Base-by-base conservation (phyloP, 495 filamentous ascomycete species). In the Tricharina praecox region DNA sequence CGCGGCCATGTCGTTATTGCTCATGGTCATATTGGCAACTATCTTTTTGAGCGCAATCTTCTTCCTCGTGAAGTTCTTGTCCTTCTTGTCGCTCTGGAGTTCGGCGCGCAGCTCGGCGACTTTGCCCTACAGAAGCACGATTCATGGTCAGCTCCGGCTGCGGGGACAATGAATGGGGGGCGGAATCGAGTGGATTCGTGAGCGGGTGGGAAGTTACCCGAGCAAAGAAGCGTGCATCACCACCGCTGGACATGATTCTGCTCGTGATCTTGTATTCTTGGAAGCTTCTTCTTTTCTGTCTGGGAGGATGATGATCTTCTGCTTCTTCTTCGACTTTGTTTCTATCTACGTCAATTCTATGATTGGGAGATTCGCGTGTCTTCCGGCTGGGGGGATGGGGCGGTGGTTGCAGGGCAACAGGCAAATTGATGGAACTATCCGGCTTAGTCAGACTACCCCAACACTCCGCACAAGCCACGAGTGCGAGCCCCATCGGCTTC, bases 11-110 rank as follows among this genome's bases (percentile, higher is more conserved):
- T 99, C 90, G 58, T 99, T 99, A 64, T 96, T 99, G 74, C 85
- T 94, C 90, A 96, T 96, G 47, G 90, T 96, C 90, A 99, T 96
- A 62, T 96, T 99, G 54, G 90, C 90, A 59, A 99, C 90, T 54
- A 99, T 96, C 72, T 95, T 95, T 77, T 99, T 99, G 43, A 99
- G 71, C 23, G 90, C 88, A 61, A 94, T 93, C 75, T 96, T 96
- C 72, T 96, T 99, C 53, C 81, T 77, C 34, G 84, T 79, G 63
- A 82, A 79, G 69, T 93, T 93, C 73, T 96, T 99, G 72, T 99
- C 90, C 68, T 95, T 96, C 70, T 87, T 93, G 62, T 84, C 83
- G 66, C 78, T 84, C 64, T 85, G 84, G 63, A 99, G 74, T 71
- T 99, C 90, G 51, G 79, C 73, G 62, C 92, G 85, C 59, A 99